phyloP scores from a whole-genome alignment of 768 basidiomycete genomes.

The Russula foetens region DNA sequence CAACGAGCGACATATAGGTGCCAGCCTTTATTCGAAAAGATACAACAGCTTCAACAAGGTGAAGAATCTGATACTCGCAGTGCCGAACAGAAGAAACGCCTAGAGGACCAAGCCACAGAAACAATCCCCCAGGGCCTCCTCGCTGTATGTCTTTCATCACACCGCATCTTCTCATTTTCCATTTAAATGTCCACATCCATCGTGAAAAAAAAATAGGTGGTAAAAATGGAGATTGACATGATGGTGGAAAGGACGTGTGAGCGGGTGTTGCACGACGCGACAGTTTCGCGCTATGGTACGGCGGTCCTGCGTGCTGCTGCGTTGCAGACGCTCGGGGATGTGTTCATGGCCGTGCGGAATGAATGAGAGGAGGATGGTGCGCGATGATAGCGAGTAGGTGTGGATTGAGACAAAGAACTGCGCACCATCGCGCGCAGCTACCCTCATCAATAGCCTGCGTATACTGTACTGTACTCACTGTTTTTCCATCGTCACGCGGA shows the following conservation, averaged over 20 bases:
- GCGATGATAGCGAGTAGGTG: conserved; percentile 74
- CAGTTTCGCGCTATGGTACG: conserved; percentile 45
- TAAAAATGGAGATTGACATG: conserved; percentile 86
- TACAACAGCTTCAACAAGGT: conserved; percentile 81
- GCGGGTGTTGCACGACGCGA: conserved; percentile 54
- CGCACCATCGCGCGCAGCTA: not conserved
- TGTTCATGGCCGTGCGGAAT: conserved; percentile 62
- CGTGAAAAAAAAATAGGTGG: conserved; percentile 52
- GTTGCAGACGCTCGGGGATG: conserved; percentile 80
- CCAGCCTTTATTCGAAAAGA: conserved; percentile 84
- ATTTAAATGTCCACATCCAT: not conserved
- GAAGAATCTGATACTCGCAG: conserved; percentile 74
- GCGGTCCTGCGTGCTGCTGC: too few relatives aligned
- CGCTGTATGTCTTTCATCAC: conserved; percentile 45
- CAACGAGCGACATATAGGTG: conserved; percentile 81
- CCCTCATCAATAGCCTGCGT: not conserved
- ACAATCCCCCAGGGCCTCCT: conserved; percentile 86
- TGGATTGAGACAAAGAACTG: conserved; percentile 62
- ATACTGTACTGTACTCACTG: not conserved
- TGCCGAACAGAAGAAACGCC: conserved; percentile 67
- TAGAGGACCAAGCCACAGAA: conserved; percentile 90
- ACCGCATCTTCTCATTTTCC: not conserved
- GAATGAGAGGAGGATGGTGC: conserved; percentile 36
- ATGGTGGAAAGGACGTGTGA: conserved; percentile 85
- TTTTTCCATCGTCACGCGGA: not conserved